These are phyloP conservation scores for Exophiala xenobiotica DNA, from an alignment of 2,329 filamentous ascomycete species.

Conservation along the genomic window DNA sequence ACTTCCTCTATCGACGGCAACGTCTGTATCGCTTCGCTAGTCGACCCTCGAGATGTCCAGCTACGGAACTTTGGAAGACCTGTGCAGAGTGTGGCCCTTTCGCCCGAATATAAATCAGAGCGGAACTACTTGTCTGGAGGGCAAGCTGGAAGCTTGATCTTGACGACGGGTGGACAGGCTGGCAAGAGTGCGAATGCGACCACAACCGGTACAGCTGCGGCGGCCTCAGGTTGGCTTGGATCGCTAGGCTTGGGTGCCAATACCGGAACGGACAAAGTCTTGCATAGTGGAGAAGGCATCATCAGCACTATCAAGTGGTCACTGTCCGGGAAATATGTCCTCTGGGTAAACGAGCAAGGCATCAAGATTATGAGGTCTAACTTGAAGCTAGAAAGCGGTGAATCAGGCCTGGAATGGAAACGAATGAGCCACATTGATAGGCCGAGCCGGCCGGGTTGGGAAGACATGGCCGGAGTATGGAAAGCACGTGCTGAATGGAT, in stretches of 20 bases:
- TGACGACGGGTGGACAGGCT: constrained; percentile 76
- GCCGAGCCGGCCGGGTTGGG: constrained; percentile 83
- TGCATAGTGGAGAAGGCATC: constrained; percentile 88
- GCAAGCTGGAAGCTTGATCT: constrained; percentile 78
- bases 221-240: constrained; percentile 87
- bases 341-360: constrained; percentile 94
- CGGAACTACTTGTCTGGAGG: constrained; percentile 88
- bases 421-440: constrained; percentile 88
- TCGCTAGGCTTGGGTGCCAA: constrained; percentile 77
- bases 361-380: constrained; percentile 97
- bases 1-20: constrained; percentile 95
- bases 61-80: constrained; percentile 91
- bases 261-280: constrained; percentile 76
- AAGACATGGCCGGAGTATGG: constrained; percentile 96
- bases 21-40: constrained; percentile 83
- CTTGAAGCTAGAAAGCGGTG: constrained; percentile 71
- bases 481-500: constrained; percentile 92
- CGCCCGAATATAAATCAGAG: constrained; percentile 89
- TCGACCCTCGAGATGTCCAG: constrained; percentile 86
- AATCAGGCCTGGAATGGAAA: constrained; percentile 87
- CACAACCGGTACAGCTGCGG: constrained; percentile 78
- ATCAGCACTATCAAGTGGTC: constrained; percentile 96
- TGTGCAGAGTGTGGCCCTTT: constrained; percentile 88
- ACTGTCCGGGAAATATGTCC: constrained; percentile 83
- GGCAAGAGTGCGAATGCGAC: constrained; percentile 82